Evolutionary conservation across 169 alveolate genomes (phyloP).

Genomic region (Plasmodium chabaudi): DNA sequence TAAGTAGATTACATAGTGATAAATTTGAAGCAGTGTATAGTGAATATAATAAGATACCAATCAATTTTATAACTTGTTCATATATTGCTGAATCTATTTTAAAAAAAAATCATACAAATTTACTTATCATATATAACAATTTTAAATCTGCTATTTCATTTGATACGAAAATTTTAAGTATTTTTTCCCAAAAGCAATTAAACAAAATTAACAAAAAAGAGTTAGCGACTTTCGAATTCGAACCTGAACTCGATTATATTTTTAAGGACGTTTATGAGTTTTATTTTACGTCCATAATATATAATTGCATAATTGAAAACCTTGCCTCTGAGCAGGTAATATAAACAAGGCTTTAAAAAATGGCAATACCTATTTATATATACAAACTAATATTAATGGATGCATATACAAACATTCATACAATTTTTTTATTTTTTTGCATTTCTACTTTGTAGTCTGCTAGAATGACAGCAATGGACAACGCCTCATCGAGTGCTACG

Average conservation of each 20-base stretch:
- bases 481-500: constrained; percentile 91
- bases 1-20: constrained; percentile 80
- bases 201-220: constrained; percentile 82
- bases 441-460: constrained; percentile 81
- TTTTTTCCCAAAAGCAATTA: constrained; percentile 81
- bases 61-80: constrained; percentile 61
- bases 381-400: neutral
- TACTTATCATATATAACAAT: constrained; percentile 86
- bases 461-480: constrained; percentile 92
- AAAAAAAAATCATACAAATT: constrained; percentile 85
- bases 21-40: constrained; percentile 75
- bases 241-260: constrained; percentile 83
- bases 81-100: constrained; percentile 67
- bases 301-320: constrained; percentile 83
- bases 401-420: neutral
- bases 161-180: constrained; percentile 86
- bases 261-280: constrained; percentile 85
- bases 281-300: constrained; percentile 82
- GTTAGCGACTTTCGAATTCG: constrained; percentile 82
- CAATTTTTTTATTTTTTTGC: neutral
- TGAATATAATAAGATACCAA: constrained; percentile 57
- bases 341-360: neutral
- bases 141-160: constrained; percentile 89
- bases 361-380: neutral
- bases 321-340: constrained; percentile 84